phyloP scores from a whole-genome alignment of 1,284 basidiomycete species.

The Cryptococcus jaspeensis region DNA sequence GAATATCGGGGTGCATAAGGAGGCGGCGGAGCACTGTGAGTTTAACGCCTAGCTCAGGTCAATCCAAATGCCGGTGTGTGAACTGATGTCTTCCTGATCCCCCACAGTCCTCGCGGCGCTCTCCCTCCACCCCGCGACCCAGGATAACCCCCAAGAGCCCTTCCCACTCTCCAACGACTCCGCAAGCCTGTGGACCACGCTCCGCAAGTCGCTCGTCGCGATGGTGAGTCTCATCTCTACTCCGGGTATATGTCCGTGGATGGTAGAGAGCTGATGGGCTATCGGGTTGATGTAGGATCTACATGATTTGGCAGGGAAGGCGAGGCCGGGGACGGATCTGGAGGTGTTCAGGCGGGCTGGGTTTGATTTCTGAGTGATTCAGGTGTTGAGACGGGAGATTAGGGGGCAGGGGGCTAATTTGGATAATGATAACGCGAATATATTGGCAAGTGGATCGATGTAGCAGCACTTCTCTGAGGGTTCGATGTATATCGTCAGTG shows the following conservation, averaged over 20 bases:
- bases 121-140: constrained; percentile 63
- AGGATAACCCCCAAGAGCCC: constrained; percentile 15
- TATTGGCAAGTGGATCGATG: no score
- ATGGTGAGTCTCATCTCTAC: constrained; percentile 62
- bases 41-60: no score
- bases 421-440: no score
- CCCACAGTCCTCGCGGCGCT: constrained; percentile 82
- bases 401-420: no score
- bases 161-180: constrained; percentile 23
- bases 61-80: not conserved
- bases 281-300: constrained; percentile 47
- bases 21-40: constrained; percentile 86
- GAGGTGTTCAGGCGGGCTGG: constrained; percentile 72
- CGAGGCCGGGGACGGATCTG: constrained; percentile 58
- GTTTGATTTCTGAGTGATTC: constrained; percentile 72
- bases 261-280: not conserved
- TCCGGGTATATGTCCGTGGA: not conserved
- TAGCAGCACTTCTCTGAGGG: no score
- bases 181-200: constrained; percentile 86
- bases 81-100: no score
- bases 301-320: constrained; percentile 56
- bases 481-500: no score
- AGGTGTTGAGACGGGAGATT: no score
- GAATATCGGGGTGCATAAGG: constrained; percentile 92
- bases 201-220: constrained; percentile 74